Base-by-base conservation (phyloP, 2,329 filamentous ascomycete genomes). In the Coniella vitis region DNA sequence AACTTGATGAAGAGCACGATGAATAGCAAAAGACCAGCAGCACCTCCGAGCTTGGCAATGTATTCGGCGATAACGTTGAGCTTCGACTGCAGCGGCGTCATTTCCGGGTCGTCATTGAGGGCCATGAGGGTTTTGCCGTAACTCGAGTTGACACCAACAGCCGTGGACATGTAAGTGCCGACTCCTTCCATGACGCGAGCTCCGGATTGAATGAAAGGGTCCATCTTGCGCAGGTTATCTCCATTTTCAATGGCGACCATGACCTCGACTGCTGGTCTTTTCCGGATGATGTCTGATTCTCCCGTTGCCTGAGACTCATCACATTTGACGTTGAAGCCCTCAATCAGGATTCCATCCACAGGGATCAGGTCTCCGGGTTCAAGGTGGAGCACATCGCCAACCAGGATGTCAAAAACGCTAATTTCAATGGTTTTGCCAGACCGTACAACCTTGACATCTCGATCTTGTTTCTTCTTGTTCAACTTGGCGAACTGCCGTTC, bases 1-100 rank as follows among this genome's bases (percentile, higher is more conserved):
- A 95, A 96, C 59, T 89, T 79, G 69, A 95, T 90, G 60, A 95
- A 80, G 13, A 95, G 74, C 39, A 94, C 85, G 40, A 91, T 74
- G 68, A 96, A 95, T 40, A 95, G 73, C 8, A 89, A 69, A 13
- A 93, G 71, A 55, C 86, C 88, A 42, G 89, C 87, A 44, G 75
- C 81, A 63, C 87, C 88, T 65, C 85, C 85, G 32, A 88, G 70
- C 65, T 86, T 87, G 50, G 85, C 85, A 62, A 89, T 89, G 69
- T 85, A 87, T 55, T 86, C 83, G 51, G 86, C 86, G 55, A 90
- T 80, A 52, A 79, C 73, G 60, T 86, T 87, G 45, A 90, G 74
- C 67, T 89, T 90, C 52, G 80, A 81, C 65, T 90, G 86, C 17
- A 90, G 74, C 12, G 86, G 86, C 0, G 86, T 89, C 54, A 86